These are phyloP conservation scores for Sporothrix inflata DNA, from an alignment of 2,329 filamentous ascomycete species.

Conservation along the genomic window DNA sequence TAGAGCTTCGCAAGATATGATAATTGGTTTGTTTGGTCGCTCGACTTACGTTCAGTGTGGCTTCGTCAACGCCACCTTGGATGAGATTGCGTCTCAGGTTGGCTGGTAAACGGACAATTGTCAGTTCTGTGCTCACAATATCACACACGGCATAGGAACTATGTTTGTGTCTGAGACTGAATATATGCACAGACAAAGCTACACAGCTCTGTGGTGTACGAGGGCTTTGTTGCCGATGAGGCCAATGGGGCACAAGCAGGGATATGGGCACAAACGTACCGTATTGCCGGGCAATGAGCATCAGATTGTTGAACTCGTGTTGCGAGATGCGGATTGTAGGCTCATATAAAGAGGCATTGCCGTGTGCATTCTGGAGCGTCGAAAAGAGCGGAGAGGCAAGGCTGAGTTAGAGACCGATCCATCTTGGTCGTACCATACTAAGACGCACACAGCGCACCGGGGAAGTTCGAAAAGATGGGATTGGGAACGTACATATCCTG, in stretches of 20 bases:
- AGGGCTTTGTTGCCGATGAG: background rate
- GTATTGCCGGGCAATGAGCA: conserved; percentile 57
- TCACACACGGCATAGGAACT: background rate
- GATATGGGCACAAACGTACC: conserved; percentile 44
- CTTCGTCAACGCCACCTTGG: conserved; percentile 52
- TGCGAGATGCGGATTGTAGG: conserved; percentile 49
- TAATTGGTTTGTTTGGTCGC: background rate
- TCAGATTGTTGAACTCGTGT: conserved; percentile 63
- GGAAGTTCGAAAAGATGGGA: too few species aligned
- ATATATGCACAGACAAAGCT: background rate
- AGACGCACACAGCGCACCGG: too few species aligned
- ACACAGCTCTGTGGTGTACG: background rate
- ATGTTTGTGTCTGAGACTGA: background rate
- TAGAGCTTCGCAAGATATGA: background rate
- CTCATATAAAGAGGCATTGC: conserved; percentile 37
- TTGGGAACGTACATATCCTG: background rate
- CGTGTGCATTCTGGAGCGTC: conserved; percentile 47
- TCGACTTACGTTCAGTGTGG: conserved; percentile 38
- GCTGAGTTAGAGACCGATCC: background rate
- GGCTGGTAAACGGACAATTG: conserved; percentile 37
- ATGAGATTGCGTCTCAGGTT: conserved; percentile 54
- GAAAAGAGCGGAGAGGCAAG: background rate
- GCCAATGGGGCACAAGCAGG: background rate
- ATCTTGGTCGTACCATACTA: background rate
- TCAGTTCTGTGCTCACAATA: background rate